Evolutionary conservation across 805 yeast genomes (phyloP), one percentile per base, ranked within the genome.

Genomic region (Kluyveromyces lactis): DNA sequence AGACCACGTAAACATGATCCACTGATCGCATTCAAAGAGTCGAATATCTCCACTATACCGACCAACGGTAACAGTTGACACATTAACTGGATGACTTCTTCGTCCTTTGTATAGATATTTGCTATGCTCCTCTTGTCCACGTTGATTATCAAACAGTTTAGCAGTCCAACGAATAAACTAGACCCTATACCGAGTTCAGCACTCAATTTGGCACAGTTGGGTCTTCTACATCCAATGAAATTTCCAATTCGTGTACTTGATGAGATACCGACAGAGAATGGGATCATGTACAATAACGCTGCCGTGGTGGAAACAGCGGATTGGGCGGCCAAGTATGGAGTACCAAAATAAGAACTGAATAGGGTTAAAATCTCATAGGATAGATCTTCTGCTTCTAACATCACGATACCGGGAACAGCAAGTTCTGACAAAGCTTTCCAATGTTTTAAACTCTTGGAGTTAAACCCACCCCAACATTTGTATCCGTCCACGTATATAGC

Each of bases 1-100:
- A 85, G 95, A 13, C 95, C 95, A 47, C 95, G 70, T 41, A 87
- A 65, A 30, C 87, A 69, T 2, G 95, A 89, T 7, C 92, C 92
- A 4, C 80, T 72, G 3, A 83, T 75, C 3, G 86, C 84, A 48
- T 82, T 84, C 41, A 78, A 55, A 1, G 84, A 69, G 54, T 87
- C 96, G 40, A 76, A 71, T 26, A 82, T 54, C 56, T 84, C 94
- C 48, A 82, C 75, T 12, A 76, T 36, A 0, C 86, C 85, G 19
- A 81, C 77, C 31, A 81, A 56, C 0, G 81, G 80, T 32, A 85
- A 58, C 4, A 80, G 67, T 10, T 56, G 52, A 12, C 68, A 68
- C 10, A 80, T 74, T 39, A 74, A 56, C 0, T 54, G 43, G 17
- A 81, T 63, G 3, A 84, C 87, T 5, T 69, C 71, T 16, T 62